phyloP scores from a whole-genome alignment of 352 stramenopile genomes.

The Phytophthora pluvialis region DNA sequence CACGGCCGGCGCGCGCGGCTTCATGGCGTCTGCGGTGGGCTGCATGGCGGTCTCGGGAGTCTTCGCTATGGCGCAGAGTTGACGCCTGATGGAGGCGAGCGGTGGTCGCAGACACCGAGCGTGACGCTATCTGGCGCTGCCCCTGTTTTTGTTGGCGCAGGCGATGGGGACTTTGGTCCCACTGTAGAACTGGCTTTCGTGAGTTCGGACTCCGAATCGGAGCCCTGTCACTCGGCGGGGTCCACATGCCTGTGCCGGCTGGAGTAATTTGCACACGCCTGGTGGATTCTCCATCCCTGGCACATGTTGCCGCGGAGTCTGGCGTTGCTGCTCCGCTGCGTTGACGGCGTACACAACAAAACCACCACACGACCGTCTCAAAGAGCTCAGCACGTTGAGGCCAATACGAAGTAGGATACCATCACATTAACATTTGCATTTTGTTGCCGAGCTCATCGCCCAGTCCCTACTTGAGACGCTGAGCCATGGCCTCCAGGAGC shows the following conservation, averaged over 20 bases:
- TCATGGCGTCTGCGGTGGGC: conserved; percentile 21
- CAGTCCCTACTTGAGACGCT: conserved; percentile 69
- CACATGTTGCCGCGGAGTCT: conserved; percentile 9
- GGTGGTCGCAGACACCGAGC: not conserved
- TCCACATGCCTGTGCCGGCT: not conserved
- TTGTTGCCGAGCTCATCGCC: conserved; percentile 9
- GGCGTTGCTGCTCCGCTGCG: conserved; percentile 4
- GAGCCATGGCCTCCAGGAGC: conserved; percentile 64
- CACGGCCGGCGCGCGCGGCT: conserved; percentile 20
- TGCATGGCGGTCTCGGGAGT: conserved; percentile 24
- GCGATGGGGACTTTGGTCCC: conserved; percentile 9
- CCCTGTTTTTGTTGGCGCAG: conserved; percentile 35
- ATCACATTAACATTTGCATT: conserved; percentile 36
- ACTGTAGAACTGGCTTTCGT: conserved; percentile 31
- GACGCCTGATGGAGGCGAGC: not conserved
- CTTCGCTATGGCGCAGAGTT: conserved; percentile 27
- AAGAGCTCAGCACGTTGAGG: not conserved
- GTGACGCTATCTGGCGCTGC: conserved; percentile 14
- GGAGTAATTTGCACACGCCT: conserved; percentile 14
- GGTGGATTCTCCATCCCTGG: conserved; percentile 24
- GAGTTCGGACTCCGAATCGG: no score
- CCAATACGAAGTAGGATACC: conserved; percentile 5
- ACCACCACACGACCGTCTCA: not conserved
- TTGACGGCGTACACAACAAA: not conserved
- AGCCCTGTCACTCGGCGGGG: no score